Conservation (phyloP, 176 grass and related monocot species). For the Leersia perrieri region DNA sequence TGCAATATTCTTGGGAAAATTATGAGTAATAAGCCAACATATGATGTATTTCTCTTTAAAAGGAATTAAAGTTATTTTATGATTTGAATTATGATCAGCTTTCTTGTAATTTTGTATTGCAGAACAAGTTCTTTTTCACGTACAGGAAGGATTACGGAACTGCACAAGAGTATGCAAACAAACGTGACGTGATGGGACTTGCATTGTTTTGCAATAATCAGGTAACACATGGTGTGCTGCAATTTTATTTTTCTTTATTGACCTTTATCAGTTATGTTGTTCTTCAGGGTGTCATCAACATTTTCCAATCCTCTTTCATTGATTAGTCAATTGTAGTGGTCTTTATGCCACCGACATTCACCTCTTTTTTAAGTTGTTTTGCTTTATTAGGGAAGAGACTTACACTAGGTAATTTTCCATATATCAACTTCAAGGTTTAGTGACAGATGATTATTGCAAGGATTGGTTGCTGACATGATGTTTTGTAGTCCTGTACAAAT, state of each 20-base stretch:
- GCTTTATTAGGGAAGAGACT: not conserved
- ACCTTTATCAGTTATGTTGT: not conserved
- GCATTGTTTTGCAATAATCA: slow-evolving; percentile 57
- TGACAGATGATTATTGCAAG: too few relatives aligned
- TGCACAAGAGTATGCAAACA: slow-evolving; percentile 1
- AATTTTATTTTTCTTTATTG: not conserved
- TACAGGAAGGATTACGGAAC: slow-evolving; percentile 52
- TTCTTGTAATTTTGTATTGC: slow-evolving; percentile 44
- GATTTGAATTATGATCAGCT: slow-evolving; percentile 13
- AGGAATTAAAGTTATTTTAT: too few relatives aligned
- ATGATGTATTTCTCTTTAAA: not conserved
- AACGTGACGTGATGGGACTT: slow-evolving; percentile 46
- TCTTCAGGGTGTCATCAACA: not conserved
- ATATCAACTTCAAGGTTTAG: too few relatives aligned
- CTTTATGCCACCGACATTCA: not conserved
- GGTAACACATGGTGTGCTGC: slow-evolving; percentile 39
- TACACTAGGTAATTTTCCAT: too few relatives aligned
- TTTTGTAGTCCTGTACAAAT: not conserved
- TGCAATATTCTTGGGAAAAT: not conserved
- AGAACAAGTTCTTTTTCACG: slow-evolving; percentile 75
- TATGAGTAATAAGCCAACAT: not conserved
- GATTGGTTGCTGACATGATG: too few relatives aligned
- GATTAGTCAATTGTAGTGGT: not conserved
- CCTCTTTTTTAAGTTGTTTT: too few relatives aligned
- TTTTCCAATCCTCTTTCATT: not conserved